Base-by-base conservation (phyloP, 257 asterid species). In the Thymus quinquecostatus region DNA sequence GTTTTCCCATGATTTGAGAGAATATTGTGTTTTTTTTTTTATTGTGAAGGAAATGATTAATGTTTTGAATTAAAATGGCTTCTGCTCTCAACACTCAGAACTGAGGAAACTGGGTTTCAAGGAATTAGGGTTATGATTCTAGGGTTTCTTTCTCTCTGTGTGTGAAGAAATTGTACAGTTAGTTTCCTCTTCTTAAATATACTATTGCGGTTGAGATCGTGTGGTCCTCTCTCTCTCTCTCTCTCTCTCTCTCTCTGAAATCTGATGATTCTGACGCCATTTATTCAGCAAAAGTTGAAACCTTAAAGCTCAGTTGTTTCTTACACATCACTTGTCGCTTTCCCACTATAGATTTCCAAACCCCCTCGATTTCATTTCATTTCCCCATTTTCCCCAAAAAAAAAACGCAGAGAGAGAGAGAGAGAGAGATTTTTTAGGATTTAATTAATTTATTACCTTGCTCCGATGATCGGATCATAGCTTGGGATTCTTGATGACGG, bases 71-170 rank as follows among this genome's bases (percentile, higher is more conserved):
- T 21, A 21, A 30, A 43, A 34, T 64, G 59, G 68, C 7, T 38
- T 36, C 10, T 48, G 9, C 53, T 45, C 60, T 45, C 60, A 13
- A 51, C 13, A 51, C 27, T 61, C 54, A 38, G 30, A 1, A 55
- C 70, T 75, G 61, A 27, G 75, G 47, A 21, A 21, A 21, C 73
- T 51, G 64, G 49, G 62, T 71, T 30, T 45, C 44, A 8, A 44
- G 49, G 57, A 75, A 32, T 78, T 83, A 83, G 87, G 87, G 87
- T 80, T 69, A n/a, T 64, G 73, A 68, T 68, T 73, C 77, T 76
- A 81, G 86, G 86, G 85, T 80, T 80, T 80, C 62, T 74, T 38
- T 38, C 41, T 38, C 1, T 69, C 3, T 30, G 8, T 44, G 9
- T 44, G 6, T 33, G 14, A 11, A 10, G 29, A 34, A 56, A 30